Evolutionary conservation across 495 filamentous ascomycete species (phyloP), one percentile per base, ranked within the genome.

Genomic region (Physcia stellaris): DNA sequence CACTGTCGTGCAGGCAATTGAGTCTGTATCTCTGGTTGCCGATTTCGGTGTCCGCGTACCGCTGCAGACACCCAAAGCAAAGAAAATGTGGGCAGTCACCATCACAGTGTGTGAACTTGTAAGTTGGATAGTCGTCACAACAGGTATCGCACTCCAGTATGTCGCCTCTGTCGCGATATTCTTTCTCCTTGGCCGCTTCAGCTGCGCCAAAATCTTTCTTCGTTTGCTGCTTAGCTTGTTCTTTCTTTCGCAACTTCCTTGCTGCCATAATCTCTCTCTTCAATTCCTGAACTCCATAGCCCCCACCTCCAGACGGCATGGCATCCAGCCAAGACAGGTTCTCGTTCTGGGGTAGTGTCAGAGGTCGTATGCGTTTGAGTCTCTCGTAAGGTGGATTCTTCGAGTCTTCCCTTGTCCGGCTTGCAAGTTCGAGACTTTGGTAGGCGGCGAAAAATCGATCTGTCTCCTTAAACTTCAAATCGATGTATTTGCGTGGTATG

Each of bases 61-160:
- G 63, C 46, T 55, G 67, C 16, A 75, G 68, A 49, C 86, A 94
- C 12, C 54, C 62, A 20, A 59, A 62, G 56, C 86, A 94, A 51
- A 86, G 83, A 54, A 70, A 77, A 51, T 84, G 78, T 0, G 57
- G 40, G 0, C 65, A 55, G 26, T 63, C 63, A 20, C 57, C 64
- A 34, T 75, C 59, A 57, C 85, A 93, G 31, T 75, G 70, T 2
- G 80, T 67, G 64, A 79, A 74, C 22, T 71, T 63, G 49, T 83
- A 78, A 33, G 71, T 56, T 6, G 80, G 63, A 36, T 65, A 67
- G 2, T 85, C 78, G 9, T 62, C 59, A 45, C 66, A 88, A 51
- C 85, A 93, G 49, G 80, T 83, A 12, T 62, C 67, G 46, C 80
- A 83, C 39, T 86, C 80, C 9, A 59, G 51, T 26, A 77, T 51